These are phyloP conservation scores for Pseudognaphalium luteoalbum DNA, from an alignment of 129 eudicot species.

Conservation along the genomic window DNA sequence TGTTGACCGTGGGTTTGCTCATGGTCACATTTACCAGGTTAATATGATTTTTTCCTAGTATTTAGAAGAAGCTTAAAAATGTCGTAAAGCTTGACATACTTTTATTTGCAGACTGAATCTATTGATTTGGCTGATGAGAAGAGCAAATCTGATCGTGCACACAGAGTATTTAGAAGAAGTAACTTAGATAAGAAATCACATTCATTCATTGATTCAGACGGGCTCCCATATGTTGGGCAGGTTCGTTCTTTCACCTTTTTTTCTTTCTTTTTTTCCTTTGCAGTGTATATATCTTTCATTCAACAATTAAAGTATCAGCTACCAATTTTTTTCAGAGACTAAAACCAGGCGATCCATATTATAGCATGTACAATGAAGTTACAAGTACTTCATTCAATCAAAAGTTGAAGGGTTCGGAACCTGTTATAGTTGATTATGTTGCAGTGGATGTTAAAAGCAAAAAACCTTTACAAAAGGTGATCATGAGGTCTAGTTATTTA, in stretches of 20 bases:
- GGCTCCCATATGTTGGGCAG: slow-evolving; percentile 94
- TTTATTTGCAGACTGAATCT: slow-evolving; percentile 72
- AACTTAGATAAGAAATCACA: slow-evolving; percentile 41
- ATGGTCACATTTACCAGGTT: slow-evolving; percentile 95
- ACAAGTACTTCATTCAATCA: slow-evolving; percentile 31
- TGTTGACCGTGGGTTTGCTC: slow-evolving; percentile 94
- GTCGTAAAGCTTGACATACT: neutral
- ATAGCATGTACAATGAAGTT: slow-evolving; percentile 45
- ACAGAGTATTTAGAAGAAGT: slow-evolving; percentile 59
- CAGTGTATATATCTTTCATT: neutral
- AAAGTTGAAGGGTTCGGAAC: slow-evolving; percentile 74
- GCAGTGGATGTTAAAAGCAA: slow-evolving; percentile 74
- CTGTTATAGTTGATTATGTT: slow-evolving; percentile 79
- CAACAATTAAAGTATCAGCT: slow-evolving; percentile 18
- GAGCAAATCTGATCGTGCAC: slow-evolving; percentile 37
- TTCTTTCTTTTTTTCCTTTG: neutral
- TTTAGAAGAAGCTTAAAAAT: neutral
- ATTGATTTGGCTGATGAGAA: slow-evolving; percentile 71
- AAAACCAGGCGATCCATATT: slow-evolving; percentile 69
- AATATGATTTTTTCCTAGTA: neutral
- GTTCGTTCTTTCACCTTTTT: slow-evolving; percentile 30
- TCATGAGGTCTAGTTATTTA: neutral
- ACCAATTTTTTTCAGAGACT: slow-evolving; percentile 57
- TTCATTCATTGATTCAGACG: slow-evolving; percentile 73
- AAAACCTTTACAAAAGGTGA: slow-evolving; percentile 70